Base-by-base conservation (phyloP, 768 basidiomycete species). In the Paxillus rubicundulus region DNA sequence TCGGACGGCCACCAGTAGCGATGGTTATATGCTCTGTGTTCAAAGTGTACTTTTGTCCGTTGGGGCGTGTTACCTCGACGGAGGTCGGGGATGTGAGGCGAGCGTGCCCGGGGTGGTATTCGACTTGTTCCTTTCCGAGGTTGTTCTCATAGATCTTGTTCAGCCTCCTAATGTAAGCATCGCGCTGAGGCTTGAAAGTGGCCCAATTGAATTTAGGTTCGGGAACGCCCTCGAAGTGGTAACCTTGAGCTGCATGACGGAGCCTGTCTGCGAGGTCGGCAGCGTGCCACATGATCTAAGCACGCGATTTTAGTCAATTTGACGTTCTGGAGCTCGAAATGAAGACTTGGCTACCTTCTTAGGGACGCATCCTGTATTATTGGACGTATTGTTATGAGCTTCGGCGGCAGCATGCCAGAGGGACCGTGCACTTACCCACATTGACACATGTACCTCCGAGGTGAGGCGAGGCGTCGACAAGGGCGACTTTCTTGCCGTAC, bases 361-460 rank as follows among this genome's bases (percentile, higher is more conserved):
- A 14, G 97, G 97, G 5, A 99, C 93, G 74, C 96, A 98, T 62
- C 93, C 92, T 90, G 57, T 7, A 53, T 60, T 41, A 46, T 49
- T 38, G 32, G n/a, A 8, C 24, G 24, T 24, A 4, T 28, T 52
- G 50, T 10, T 7, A 13, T 61, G n/a, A 57, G 53, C 44, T 24
- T 51, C 30, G 17, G 34, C 16, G 14, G 37, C 2, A n/a, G 12
- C 38, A 32, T 16, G 30, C 42, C 48, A 45, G 34, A 10, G 37
- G 37, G 4, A 21, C 9, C 39, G 42, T 39, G 27, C 33, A 77
- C 89, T 58, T 60, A 89, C 93, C 96, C 54, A 99, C 96, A 70
- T 98, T 98, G 54, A 99, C 97, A 66, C 97, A 99, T 34, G 96
- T 98, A 47, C 96, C 97, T 32, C 97, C 97, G 3, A 95, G 79